A percentile compares a stretch with the other conserved stretches of the same genome.
Conservation (phyloP, 768 basidiomycete genomes). For the Cyathus striatus region DNA sequence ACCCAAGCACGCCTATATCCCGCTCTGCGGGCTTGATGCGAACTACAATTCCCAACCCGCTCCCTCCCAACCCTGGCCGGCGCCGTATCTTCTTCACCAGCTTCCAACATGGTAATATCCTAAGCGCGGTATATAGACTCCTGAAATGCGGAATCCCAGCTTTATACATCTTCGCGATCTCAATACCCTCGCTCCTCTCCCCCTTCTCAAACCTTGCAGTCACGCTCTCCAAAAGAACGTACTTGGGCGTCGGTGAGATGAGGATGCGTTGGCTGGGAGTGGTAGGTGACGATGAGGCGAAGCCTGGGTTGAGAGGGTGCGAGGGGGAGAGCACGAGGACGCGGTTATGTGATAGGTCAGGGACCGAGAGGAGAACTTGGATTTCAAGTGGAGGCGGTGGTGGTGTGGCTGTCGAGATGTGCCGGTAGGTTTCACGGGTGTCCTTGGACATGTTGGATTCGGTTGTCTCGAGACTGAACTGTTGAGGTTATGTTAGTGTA, state of each 20-base stretch:
- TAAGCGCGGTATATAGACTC: constrained; percentile 66
- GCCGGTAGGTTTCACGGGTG: constrained; percentile 53
- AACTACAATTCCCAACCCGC: constrained; percentile 40
- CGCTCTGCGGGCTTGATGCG: too few relatives aligned
- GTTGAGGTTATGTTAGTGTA: not conserved
- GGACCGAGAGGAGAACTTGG: constrained; percentile 66
- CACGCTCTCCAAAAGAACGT: constrained; percentile 74
- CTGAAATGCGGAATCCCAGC: constrained; percentile 80
- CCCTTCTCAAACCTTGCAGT: constrained; percentile 39
- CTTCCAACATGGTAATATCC: constrained; percentile 75
- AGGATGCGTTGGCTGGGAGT: constrained; percentile 56
- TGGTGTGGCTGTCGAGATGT: constrained; percentile 41
- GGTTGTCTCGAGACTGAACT: constrained; percentile 83
- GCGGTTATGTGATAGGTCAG: constrained; percentile 64
- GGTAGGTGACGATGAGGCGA: too few relatives aligned
- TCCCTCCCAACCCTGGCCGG: constrained; percentile 34
- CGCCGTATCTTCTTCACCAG: constrained; percentile 57
- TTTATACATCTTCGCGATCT: constrained; percentile 78
- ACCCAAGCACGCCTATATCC: too few relatives aligned
- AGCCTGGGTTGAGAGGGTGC: too few relatives aligned
- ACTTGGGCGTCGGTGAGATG: constrained; percentile 63
- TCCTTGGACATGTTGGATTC: constrained; percentile 63
- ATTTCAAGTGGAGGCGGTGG: constrained; percentile 51
- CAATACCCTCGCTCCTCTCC: constrained; percentile 36
- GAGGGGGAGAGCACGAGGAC: constrained; percentile 65